Conservation (phyloP, 768 basidiomycete genomes). For the Tricholoma flavovirens region DNA sequence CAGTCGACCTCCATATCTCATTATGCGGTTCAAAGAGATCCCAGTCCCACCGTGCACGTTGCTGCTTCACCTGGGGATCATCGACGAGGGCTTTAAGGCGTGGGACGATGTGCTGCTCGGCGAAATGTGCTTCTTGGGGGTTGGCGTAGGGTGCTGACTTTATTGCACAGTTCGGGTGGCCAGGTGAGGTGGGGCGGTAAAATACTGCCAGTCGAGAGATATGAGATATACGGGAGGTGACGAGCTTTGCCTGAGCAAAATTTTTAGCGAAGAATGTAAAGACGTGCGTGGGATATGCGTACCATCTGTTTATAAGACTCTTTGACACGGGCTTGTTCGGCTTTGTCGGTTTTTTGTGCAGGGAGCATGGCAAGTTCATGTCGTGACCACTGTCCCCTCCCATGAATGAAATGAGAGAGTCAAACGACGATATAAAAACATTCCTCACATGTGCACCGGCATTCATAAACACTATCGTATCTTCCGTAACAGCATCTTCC, state of each 20-base stretch:
- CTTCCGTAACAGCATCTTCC: slow-evolving; percentile 19
- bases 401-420: background rate
- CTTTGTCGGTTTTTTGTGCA: slow-evolving; percentile 15
- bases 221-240: slow-evolving; percentile 16
- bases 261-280: background rate
- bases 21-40: slow-evolving; percentile 22
- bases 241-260: slow-evolving; percentile 14
- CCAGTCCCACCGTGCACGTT: slow-evolving; percentile 23
- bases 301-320: slow-evolving; percentile 26
- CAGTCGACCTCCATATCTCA: slow-evolving; percentile 15
- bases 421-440: background rate
- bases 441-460: slow-evolving; percentile 23
- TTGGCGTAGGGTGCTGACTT: slow-evolving; percentile 16
- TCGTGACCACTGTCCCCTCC: slow-evolving; percentile 24
- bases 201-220: slow-evolving; percentile 17
- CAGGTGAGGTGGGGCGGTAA: slow-evolving; percentile 24
- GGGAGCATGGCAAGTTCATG: slow-evolving; percentile 24
- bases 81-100: slow-evolving; percentile 17
- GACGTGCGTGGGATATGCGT: background rate
- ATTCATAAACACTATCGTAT: slow-evolving; percentile 25
- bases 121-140: slow-evolving; percentile 10
- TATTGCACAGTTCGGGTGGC: slow-evolving; percentile 19
- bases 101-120: slow-evolving; percentile 15
- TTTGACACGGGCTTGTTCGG: slow-evolving; percentile 23
- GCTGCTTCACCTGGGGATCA: slow-evolving; percentile 13